These are phyloP conservation scores for Straminergon stramineum DNA, from an alignment of 225 moss, liverwort and hornwort genomes.

Conservation along the genomic window DNA sequence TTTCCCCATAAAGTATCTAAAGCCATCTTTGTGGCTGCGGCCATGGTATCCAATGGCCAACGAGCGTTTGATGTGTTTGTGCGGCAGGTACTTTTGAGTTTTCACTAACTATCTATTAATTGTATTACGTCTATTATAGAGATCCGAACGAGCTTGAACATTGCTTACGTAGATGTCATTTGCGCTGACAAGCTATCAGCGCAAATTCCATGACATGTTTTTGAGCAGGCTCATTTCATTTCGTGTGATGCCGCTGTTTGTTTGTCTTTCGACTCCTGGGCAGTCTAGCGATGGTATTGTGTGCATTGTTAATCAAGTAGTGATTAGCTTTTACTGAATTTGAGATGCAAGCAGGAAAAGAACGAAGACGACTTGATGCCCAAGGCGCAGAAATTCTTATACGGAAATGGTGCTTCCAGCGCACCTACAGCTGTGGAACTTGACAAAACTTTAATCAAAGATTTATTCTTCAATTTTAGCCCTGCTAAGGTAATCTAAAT, in stretches of 20 bases:
- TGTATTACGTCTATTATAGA: not conserved
- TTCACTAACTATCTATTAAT: not conserved
- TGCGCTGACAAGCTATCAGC: not conserved
- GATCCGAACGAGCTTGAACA: not conserved
- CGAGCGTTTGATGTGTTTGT: conserved; percentile 89
- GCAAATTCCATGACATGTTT: not conserved
- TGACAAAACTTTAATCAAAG: conserved; percentile 62
- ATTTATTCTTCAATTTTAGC: conserved; percentile 82
- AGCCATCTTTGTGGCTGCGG: conserved; percentile 48
- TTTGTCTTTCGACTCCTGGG: not conserved
- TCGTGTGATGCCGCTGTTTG: not conserved
- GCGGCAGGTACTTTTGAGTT: conserved; percentile 44
- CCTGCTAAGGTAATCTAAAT: conserved; percentile 56
- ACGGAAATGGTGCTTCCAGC: conserved; percentile 54
- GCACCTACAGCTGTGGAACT: conserved; percentile 86
- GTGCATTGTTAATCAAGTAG: not conserved
- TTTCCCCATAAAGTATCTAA: conserved; percentile 34
- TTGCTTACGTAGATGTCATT: not conserved
- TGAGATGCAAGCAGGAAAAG: conserved; percentile 18
- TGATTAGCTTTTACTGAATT: not conserved
- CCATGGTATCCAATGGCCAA: conserved; percentile 55
- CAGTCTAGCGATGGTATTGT: not conserved
- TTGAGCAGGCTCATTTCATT: not conserved
- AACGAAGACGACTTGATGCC: conserved; percentile 64
- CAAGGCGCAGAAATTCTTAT: conserved; percentile 74